Evolutionary conservation across 768 basidiomycete species (phyloP), one percentile per base, ranked within the genome.

Genomic region (Agrocybe pediades): DNA sequence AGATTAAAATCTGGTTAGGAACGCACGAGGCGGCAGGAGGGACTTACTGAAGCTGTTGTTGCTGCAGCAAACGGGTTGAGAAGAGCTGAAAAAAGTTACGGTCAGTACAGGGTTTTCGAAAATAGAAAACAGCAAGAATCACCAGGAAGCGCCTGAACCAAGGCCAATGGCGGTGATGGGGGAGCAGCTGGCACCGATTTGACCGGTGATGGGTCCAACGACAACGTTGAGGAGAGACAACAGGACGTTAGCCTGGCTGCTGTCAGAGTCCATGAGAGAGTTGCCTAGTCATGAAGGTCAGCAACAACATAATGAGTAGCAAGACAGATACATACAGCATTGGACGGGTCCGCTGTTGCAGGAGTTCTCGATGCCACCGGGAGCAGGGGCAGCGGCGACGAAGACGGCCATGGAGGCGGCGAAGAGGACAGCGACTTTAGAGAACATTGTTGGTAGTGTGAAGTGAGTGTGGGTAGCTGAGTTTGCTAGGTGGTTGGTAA

Each of bases 51-150:
- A 67, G 25, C 39, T 47, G 58, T 69, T 67, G 54, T 60, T 51
- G 6, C 54, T 55, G 62, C 68, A 69, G 61, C 68, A 69, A n/a
- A 65, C 64, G 20, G 64, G 42, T 29, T 68, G 62, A 25, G 59
- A 48, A 45, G 47, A 40, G 58, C 65, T 67, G 30, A 20, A 49
- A 23, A 11, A 8, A 9, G 13, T 13, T 25, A 13, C 11, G 17
- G n/a, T 48, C 41, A 24, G 20, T 19, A 44, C 7, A 11, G 26
- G 7, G 9, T 20, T 6, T 26, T 16, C 2, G 26, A n/a, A 9
- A 15, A 1, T 27, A 39, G 26, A 16, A 40, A 20, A 16, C 3
- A 23, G 6, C 17, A 23, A 17, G 24, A 41, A 16, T 39, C 46
- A 65, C 63, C 67, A 68, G 4, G 42, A 36, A 42, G 36, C 49